Evolutionary conservation across 176 grass and related monocot species (phyloP).

Genomic region (Carex pumila): DNA sequence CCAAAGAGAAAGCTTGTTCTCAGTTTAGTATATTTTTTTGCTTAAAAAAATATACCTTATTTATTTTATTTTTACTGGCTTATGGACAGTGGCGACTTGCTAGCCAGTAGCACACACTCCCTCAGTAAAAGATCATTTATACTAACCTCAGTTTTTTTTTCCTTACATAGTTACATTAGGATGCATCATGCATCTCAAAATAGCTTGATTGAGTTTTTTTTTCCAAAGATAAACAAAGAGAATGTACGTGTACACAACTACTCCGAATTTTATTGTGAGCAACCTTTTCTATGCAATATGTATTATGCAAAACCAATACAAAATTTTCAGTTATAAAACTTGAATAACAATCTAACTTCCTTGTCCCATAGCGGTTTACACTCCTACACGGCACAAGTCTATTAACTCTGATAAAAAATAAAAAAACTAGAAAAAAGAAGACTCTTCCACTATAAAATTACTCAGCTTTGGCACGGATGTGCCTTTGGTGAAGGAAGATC

Average conservation of each 20-base stretch:
- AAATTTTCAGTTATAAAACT: neutral
- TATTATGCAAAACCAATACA: neutral
- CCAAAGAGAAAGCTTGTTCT: too few species aligned
- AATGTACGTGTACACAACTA: neutral
- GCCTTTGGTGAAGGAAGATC: slow-evolving; percentile 29
- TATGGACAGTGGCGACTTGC: neutral
- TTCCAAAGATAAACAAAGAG: neutral
- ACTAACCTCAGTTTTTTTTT: neutral
- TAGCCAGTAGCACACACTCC: neutral
- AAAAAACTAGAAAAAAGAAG: neutral
- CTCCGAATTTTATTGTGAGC: neutral
- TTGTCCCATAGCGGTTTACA: neutral
- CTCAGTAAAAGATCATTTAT: neutral
- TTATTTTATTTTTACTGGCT: neutral
- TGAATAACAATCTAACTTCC: neutral
- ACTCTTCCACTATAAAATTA: slow-evolving; percentile 17
- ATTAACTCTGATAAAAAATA: neutral
- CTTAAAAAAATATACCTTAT: neutral
- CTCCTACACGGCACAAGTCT: neutral
- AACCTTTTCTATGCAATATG: slow-evolving; percentile 4
- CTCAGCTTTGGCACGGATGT: slow-evolving; percentile 45
- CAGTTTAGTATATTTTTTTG: too few species aligned
- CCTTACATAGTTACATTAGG: neutral
- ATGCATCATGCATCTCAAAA: neutral
- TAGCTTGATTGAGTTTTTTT: neutral